phyloP scores from a whole-genome alignment of 441 rosid species.

The Monsonia emarginata region DNA sequence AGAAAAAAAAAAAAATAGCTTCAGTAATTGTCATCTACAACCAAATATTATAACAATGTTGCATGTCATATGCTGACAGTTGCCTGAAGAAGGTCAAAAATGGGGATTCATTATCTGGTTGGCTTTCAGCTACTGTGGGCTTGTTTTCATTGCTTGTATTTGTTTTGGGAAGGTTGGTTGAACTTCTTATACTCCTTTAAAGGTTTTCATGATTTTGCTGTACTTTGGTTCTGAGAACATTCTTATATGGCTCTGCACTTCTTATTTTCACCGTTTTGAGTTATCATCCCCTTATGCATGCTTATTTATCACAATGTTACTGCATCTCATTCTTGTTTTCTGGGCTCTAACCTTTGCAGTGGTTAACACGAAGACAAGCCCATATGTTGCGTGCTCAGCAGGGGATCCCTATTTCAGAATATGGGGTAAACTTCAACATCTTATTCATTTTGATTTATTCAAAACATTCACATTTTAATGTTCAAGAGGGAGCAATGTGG shows the following conservation, averaged over 20 bases:
- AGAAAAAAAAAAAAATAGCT: background rate
- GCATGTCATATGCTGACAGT: constrained; percentile 30
- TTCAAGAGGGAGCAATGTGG: background rate
- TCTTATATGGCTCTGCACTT: constrained; percentile 3
- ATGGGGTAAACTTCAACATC: constrained; percentile 47
- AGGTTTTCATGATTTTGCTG: background rate
- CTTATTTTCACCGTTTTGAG: background rate
- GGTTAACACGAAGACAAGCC: constrained; percentile 80
- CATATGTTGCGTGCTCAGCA: constrained; percentile 81
- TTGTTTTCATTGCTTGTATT: constrained; percentile 69
- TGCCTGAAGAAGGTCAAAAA: constrained; percentile 89
- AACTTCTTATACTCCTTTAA: background rate
- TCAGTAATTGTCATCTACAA: background rate
- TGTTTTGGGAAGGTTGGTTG: constrained; percentile 63
- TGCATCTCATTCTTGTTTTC: constrained; percentile 4
- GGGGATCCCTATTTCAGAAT: constrained; percentile 91
- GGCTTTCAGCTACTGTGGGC: constrained; percentile 89
- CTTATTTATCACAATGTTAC: background rate
- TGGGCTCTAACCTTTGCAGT: constrained; percentile 33
- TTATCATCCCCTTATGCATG: background rate
- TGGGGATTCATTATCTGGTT: constrained; percentile 98
- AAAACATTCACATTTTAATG: background rate
- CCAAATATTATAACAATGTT: constrained; percentile 7
- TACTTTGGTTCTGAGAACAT: background rate
- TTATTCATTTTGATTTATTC: background rate